phyloP scores from a whole-genome alignment of 2,329 filamentous ascomycete species.

The Xylariales sp. region DNA sequence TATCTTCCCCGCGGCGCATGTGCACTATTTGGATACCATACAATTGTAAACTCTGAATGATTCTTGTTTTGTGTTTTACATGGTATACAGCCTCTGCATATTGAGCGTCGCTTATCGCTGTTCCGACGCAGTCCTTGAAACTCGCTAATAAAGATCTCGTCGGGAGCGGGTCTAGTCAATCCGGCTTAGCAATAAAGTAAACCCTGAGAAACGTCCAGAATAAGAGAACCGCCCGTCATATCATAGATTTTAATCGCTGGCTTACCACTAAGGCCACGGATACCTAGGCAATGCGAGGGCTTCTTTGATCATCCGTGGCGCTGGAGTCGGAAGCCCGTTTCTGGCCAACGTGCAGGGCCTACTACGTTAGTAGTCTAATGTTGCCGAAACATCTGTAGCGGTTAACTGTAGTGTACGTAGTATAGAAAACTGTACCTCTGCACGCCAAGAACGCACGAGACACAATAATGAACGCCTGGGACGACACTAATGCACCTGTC shows the following conservation, averaged over 20 bases:
- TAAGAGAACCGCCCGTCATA: slow-evolving; percentile 2
- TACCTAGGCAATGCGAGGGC: slow-evolving; percentile 9
- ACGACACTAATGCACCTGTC: slow-evolving; percentile 38
- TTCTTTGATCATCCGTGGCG: slow-evolving; percentile 22
- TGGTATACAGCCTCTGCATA: background rate
- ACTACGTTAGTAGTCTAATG: background rate
- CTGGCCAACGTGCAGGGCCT: slow-evolving; percentile 15
- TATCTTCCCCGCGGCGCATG: background rate
- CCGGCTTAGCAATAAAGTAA: slow-evolving; percentile 5
- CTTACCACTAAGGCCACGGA: background rate
- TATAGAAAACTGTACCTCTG: slow-evolving; percentile 13
- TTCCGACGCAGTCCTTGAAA: slow-evolving; percentile 59
- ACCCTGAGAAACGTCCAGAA: background rate
- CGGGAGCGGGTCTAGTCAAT: slow-evolving; percentile 55
- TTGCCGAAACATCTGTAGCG: slow-evolving; percentile 32
- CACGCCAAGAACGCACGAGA: slow-evolving; percentile 42
- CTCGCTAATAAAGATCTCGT: slow-evolving; percentile 62
- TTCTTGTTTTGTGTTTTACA: background rate
- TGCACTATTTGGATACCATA: background rate
- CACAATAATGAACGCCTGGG: slow-evolving; percentile 40
- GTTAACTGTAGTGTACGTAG: background rate
- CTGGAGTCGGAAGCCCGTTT: slow-evolving; percentile 17
- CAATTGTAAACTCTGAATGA: background rate
- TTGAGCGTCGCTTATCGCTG: background rate
- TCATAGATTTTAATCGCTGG: slow-evolving; percentile 13